A percentile compares a stretch with the other conserved stretches of the same genome.
Evolutionary conservation across 352 stramenopile genomes (phyloP).

Genomic region (Phytophthora europaea): DNA sequence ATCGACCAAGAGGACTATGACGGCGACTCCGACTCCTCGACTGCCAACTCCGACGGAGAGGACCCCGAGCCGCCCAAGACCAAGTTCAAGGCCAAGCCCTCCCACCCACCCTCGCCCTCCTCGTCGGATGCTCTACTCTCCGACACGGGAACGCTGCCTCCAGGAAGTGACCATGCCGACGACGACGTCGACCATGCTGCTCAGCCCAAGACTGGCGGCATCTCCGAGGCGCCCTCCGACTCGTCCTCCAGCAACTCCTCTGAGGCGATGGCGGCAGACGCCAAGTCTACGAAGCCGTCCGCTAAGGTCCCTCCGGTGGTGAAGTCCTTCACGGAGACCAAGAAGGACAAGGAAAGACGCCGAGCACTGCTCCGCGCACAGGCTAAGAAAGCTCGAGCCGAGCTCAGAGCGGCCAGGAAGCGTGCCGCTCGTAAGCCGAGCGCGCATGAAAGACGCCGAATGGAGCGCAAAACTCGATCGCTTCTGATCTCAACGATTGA

Average conservation of each 20-base stretch:
- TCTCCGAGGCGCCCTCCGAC: background rate
- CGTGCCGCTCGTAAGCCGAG: background rate
- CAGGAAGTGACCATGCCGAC: background rate
- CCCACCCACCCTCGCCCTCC: background rate
- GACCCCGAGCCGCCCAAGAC: background rate
- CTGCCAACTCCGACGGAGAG: background rate
- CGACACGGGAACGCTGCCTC: background rate
- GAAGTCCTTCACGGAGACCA: background rate
- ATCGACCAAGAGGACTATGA: conserved; percentile 18
- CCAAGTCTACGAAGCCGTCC: background rate
- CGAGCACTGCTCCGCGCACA: background rate
- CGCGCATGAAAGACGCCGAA: background rate
- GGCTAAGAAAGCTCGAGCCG: background rate
- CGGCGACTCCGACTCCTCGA: conserved; percentile 1
- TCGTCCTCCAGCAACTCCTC: background rate
- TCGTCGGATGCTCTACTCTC: background rate
- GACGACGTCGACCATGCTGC: background rate
- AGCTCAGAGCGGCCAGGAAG: background rate
- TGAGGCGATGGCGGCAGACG: background rate
- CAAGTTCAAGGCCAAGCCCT: background rate
- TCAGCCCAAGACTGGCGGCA: background rate
- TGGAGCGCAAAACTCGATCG: conserved; percentile 3
- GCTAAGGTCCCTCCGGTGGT: background rate
- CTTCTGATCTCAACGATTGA: conserved; percentile 25
- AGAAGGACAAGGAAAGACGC: background rate